Conservation (phyloP, 179 eudicot species). For the Actinidia arguta region DNA sequence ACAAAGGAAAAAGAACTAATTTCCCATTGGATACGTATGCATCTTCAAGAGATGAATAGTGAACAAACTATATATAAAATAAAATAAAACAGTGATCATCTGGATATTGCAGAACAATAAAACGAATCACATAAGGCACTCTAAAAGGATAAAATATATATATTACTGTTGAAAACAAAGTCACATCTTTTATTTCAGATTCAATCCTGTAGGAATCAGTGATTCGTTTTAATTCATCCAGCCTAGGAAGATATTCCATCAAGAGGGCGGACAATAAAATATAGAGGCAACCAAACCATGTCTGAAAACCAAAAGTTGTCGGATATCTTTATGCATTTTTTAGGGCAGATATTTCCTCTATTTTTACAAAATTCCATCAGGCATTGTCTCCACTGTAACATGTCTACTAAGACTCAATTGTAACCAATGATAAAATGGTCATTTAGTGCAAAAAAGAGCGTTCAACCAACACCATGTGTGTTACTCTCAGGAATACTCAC, state of each 20-base stretch:
- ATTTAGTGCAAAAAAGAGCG: not conserved
- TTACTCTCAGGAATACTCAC: not conserved
- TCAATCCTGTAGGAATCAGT: not conserved
- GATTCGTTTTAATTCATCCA: not conserved
- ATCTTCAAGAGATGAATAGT: not conserved
- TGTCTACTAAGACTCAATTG: not conserved
- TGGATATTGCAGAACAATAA: not conserved
- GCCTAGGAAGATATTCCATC: not conserved
- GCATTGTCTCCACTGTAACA: not conserved
- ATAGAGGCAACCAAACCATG: not conserved
- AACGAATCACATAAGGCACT: not conserved
- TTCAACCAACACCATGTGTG: not conserved
- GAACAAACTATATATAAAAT: not conserved
- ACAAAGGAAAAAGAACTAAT: not conserved
- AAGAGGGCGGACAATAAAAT: not conserved
- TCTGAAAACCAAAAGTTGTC: not conserved
- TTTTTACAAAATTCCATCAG: not conserved
- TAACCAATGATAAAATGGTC: not conserved
- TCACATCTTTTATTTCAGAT: not conserved
- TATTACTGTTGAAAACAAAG: not conserved
- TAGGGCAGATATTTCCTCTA: not conserved
- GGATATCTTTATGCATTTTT: not conserved
- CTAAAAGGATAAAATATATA: not conserved
- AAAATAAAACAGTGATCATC: constrained; percentile 4
- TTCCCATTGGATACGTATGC: not conserved